Base-by-base conservation (phyloP, 2,329 filamentous ascomycete species). In the Claviceps maximensis region DNA sequence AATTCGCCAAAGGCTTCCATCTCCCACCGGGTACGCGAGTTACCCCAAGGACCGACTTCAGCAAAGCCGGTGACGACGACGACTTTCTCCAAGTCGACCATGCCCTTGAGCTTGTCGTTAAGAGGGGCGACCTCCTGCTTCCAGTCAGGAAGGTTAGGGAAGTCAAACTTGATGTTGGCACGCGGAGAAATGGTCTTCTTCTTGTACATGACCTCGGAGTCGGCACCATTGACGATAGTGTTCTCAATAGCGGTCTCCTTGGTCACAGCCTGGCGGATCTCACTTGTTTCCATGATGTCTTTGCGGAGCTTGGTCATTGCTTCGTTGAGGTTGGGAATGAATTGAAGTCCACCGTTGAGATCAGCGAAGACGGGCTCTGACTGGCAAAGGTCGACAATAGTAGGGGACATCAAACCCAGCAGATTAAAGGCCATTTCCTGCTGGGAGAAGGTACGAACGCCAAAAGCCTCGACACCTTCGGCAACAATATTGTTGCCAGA, bases 341-440 rank as follows among this genome's bases (percentile, higher is more conserved):
- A 97, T 70, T 98, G 93, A 53, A 98, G 82, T 60, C 93, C 94
- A 65, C 94, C 93, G 72, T 98, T 98, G 51, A 98, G 77, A 71
- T 98, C 93, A 57, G 93, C 93, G 71, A 93, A 97, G 55, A 98
- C 89, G 12, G 93, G 94, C 73, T 97, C 89, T 46, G 81, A 77
- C 74, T 98, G 93, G 77, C 93, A 98, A 45, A 98, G 80, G 66
- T 98, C 89, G 60, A 95, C 90, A 62, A 98, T 87, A 29, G 84
- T 80, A 40, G 93, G 90, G 1, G 90, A 87, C 93, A 98, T 95
- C 51, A 98, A 80, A 60, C 93, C 91, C 46, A 98, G 81, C 59
- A 98, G 73, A 72, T 98, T 98, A 78, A 98, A 98, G 17, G 93
- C 93, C 93, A 98, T 98, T 71, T 98, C 93, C 68, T 95, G 89